phyloP scores from a whole-genome alignment of 306 rosid genomes.

The Vachellia collinsii region DNA sequence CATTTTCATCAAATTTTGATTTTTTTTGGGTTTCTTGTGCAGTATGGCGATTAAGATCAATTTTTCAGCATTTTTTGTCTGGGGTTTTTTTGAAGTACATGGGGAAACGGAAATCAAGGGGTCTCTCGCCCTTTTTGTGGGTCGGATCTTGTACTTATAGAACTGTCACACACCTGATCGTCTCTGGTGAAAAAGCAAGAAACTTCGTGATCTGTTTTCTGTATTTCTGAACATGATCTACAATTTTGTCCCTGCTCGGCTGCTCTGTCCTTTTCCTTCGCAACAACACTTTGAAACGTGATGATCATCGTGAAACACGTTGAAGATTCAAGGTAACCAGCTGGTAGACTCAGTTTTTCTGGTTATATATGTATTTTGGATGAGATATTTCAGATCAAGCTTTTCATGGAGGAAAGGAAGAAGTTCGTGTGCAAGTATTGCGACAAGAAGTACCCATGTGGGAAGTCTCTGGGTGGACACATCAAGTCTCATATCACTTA shows the following conservation, averaged over 20 bases:
- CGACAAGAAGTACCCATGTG: slow-evolving; percentile 64
- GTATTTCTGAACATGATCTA: slow-evolving; percentile 50
- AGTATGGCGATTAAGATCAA: slow-evolving; percentile 7
- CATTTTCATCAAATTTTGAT: slow-evolving; percentile 45
- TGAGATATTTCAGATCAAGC: slow-evolving; percentile 35
- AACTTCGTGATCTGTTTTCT: slow-evolving; percentile 55
- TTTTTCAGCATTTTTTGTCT: slow-evolving; percentile 38
- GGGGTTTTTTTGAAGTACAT: not conserved
- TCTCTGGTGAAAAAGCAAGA: slow-evolving; percentile 39
- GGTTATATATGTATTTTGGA: slow-evolving; percentile 29
- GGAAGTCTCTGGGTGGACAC: slow-evolving; percentile 83
- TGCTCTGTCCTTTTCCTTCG: slow-evolving; percentile 4
- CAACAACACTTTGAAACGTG: not conserved
- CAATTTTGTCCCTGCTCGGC: slow-evolving; percentile 33
- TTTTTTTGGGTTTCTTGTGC: not conserved
- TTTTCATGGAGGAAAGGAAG: slow-evolving; percentile 48
- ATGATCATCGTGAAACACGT: slow-evolving; percentile 47
- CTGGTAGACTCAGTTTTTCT: slow-evolving; percentile 21
- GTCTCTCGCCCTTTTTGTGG: slow-evolving; percentile 53
- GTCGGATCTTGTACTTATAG: slow-evolving; percentile 79
- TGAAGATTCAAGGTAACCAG: slow-evolving; percentile 57
- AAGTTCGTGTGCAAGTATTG: slow-evolving; percentile 83
- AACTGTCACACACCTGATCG: slow-evolving; percentile 73
- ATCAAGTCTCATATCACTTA: slow-evolving; percentile 71
- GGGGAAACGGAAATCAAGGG: slow-evolving; percentile 52